Percentiles rank a stretch among this genome's conserved stretches.
These are phyloP conservation scores for Nepenthes alata DNA, from an alignment of 179 eudicot species.

Conservation along the genomic window DNA sequence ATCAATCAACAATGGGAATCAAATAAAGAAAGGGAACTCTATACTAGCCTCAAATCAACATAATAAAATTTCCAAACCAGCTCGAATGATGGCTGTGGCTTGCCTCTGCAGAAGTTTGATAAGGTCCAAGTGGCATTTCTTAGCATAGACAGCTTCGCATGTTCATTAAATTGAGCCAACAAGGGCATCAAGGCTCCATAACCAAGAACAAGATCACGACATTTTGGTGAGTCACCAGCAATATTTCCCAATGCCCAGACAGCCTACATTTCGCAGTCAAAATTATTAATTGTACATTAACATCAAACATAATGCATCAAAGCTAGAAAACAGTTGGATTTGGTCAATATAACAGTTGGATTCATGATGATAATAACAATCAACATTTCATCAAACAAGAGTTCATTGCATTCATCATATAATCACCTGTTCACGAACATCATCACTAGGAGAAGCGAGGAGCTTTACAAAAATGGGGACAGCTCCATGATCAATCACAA, in stretches of 20 bases:
- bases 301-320: neutral
- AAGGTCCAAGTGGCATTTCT: slow-evolving; percentile 77
- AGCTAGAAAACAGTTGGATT: neutral
- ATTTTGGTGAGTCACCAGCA: slow-evolving; percentile 36
- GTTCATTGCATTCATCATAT: neutral
- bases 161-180: slow-evolving; percentile 51
- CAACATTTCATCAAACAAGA: no score
- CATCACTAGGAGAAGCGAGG: slow-evolving; percentile 29
- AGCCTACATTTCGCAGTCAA: slow-evolving; percentile 12
- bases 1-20: neutral
- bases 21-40: neutral
- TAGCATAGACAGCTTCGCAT: slow-evolving; percentile 55
- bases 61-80: slow-evolving; percentile 22
- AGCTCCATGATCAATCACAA: slow-evolving; percentile 35
- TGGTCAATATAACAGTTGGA: neutral
- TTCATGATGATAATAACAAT: no score
- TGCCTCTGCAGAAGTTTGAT: slow-evolving; percentile 76
- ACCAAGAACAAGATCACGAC: slow-evolving; percentile 28
- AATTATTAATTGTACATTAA: neutral
- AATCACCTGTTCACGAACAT: slow-evolving; percentile 38
- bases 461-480: slow-evolving; percentile 34
- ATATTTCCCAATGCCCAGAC: slow-evolving; percentile 38
- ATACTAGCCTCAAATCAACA: no score
- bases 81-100: slow-evolving; percentile 58
- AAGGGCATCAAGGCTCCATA: slow-evolving; percentile 38